phyloP scores from a whole-genome alignment of 2,329 filamentous ascomycete species.

The Chrysosporium queenslandicum region DNA sequence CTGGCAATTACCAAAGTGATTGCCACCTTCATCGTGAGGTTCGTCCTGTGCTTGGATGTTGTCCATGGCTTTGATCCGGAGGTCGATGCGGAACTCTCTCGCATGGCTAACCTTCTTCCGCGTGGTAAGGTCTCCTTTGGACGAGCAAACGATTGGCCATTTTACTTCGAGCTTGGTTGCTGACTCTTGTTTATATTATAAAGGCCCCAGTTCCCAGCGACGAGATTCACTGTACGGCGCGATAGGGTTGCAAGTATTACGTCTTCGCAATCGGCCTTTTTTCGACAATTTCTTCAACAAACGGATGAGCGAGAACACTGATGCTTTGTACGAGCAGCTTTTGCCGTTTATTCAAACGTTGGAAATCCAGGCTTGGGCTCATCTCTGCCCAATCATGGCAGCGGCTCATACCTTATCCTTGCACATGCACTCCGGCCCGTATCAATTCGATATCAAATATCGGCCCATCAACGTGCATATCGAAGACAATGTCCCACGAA shows the following conservation, averaged over 20 bases:
- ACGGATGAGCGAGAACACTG: conserved; percentile 17
- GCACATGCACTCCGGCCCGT: conserved; percentile 23
- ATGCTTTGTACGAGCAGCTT: conserved; percentile 20
- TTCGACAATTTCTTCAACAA: conserved; percentile 22
- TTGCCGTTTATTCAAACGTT: conserved; percentile 19
- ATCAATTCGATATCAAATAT: conserved; percentile 19
- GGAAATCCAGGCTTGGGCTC: conserved; percentile 17
- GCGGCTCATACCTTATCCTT: conserved; percentile 24
- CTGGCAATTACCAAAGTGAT: conserved; percentile 24
- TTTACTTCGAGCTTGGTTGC: neutral
- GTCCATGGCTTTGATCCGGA: conserved; percentile 22
- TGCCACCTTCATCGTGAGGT: conserved; percentile 21
- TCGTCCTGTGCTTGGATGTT: conserved; percentile 21
- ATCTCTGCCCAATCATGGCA: conserved; percentile 21
- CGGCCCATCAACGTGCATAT: conserved; percentile 18
- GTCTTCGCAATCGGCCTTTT: conserved; percentile 17
- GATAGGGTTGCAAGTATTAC: conserved; percentile 19
- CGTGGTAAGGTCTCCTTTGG: conserved; percentile 16
- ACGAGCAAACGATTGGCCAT: neutral
- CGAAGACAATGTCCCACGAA: conserved; percentile 12
- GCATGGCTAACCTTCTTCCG: conserved; percentile 17
- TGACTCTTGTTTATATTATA: neutral
- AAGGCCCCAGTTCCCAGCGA: conserved; percentile 8
- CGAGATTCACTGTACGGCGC: conserved; percentile 20
- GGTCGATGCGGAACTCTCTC: conserved; percentile 13